Base-by-base conservation (phyloP, 805 yeast genomes). In the Zygotorulaspora danielsina region DNA sequence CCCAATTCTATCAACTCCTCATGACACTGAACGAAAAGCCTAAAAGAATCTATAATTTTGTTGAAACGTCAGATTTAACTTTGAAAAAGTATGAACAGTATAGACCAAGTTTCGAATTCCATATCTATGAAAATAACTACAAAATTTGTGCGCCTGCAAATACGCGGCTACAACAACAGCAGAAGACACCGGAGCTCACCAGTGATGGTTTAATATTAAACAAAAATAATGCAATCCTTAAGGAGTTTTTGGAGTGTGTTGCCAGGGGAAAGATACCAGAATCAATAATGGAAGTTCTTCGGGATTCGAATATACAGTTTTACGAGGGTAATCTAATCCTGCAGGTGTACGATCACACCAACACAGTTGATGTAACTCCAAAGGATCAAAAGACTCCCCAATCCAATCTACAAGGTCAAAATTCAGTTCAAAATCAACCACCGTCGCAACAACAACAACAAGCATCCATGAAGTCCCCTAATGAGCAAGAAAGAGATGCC, bases 281-380 rank as follows among this genome's bases (percentile, higher is more conserved):
- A 28, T 86, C 94, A 10, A 78, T 90, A 57, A 79, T 88, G 50
- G 97, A 93, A 64, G 84, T 90, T 7, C 71, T 93, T 32, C 79
- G 84, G 54, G 97, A 90, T 59, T 85, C 90, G 25, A 83, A 89
- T 13, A 76, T 89, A 22, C 76, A 78, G 44, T 75, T 87, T 38
- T 90, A 86, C 59, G 97, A 93, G 57, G 97, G 97, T 0, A 85
- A 95, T 59, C 67, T 90, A 27, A 84, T 90, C 11, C 62, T 90
- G 34, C 86, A 86, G 56, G 81, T 90, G n/a, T 77, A 75, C 49
- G 98, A 90, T 61, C 96, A 89, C 59, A 69, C 97, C 17, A 71
- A 74, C 42, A 67, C 63, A 12, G 62, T 57, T 2, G 66, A 61
- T 38, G 51, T 61, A 3, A 32, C 44, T 17, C 41, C 55, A 16